Percentiles rank a stretch among this genome's conserved stretches.
phyloP scores from a whole-genome alignment of 2,329 filamentous ascomycete species.

The Celoporthe dispersa region DNA sequence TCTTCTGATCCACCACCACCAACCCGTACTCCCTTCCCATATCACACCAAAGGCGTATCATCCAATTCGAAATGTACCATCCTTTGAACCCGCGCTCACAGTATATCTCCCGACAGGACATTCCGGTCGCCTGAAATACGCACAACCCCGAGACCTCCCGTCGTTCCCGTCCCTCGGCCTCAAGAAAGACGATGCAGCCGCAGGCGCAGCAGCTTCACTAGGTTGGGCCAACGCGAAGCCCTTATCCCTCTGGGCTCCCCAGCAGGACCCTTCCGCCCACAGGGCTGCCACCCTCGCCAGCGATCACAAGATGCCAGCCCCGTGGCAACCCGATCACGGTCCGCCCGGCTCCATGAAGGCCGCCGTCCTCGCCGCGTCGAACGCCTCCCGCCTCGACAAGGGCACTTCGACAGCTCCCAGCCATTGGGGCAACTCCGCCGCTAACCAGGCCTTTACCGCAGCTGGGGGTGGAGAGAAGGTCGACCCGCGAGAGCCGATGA shows the following conservation, averaged over 20 bases:
- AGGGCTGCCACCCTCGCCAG: conserved; percentile 39
- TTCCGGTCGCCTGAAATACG: conserved; percentile 66
- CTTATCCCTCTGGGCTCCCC: conserved; percentile 69
- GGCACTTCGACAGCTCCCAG: conserved; percentile 30
- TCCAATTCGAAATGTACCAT: background rate
- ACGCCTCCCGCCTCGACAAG: conserved; percentile 53
- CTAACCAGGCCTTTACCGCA: conserved; percentile 53
- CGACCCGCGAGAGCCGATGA: conserved; percentile 44
- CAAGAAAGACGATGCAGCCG: conserved; percentile 60
- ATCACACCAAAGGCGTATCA: background rate
- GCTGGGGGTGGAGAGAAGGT: conserved; percentile 36
- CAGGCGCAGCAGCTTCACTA: conserved; percentile 73
- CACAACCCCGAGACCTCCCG: conserved; percentile 72
- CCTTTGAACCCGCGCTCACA: background rate
- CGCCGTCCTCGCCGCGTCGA: conserved; percentile 47
- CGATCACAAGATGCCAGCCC: conserved; percentile 39
- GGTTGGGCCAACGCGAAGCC: conserved; percentile 63
- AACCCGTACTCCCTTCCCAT: background rate
- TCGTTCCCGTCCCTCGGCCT: conserved; percentile 73
- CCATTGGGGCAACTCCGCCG: conserved; percentile 69
- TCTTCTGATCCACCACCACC: conserved; percentile 8
- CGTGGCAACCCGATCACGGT: conserved; percentile 61
- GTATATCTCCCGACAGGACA: conserved; percentile 30
- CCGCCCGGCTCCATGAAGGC: conserved; percentile 52
- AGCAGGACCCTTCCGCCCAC: conserved; percentile 60